Percentiles rank a stretch among this genome's conserved stretches.
phyloP scores from a whole-genome alignment of 164 flowering plant genomes.

The Macadamia tetraphylla region DNA sequence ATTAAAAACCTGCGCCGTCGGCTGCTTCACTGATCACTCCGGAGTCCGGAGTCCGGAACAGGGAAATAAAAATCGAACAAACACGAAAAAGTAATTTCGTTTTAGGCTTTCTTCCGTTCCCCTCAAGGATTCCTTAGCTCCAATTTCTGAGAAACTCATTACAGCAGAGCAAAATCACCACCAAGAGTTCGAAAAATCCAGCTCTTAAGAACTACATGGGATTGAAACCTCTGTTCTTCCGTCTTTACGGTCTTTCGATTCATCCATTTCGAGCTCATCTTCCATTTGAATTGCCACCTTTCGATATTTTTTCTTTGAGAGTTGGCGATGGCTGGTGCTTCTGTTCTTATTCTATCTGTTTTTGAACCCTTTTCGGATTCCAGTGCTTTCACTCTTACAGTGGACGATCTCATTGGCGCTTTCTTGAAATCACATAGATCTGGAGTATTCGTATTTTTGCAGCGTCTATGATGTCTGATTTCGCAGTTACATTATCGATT shows the following conservation, averaged over 20 bases:
- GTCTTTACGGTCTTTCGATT: not conserved
- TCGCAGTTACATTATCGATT: conserved; percentile 24
- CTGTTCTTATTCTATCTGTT: not conserved
- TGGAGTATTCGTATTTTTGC: not conserved
- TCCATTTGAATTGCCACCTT: conserved; percentile 1
- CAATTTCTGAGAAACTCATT: not conserved
- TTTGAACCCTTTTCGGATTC: not conserved
- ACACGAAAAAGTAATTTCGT: conserved; percentile 1
- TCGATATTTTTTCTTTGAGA: conserved; percentile 4
- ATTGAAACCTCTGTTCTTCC: not conserved
- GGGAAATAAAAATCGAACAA: not conserved
- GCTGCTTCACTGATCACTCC: too few species aligned
- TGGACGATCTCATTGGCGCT: not conserved
- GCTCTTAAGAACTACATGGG: not conserved
- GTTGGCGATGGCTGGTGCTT: not conserved
- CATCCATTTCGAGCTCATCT: conserved; percentile 7
- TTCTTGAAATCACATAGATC: conserved; percentile 7
- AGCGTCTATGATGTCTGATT: conserved; percentile 7
- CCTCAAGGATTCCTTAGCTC: not conserved
- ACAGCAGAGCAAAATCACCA: not conserved
- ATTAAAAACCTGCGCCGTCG: not conserved
- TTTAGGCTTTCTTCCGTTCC: too few species aligned
- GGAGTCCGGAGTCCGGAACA: too few species aligned
- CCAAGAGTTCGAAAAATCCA: conserved; percentile 1
- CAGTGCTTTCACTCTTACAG: not conserved